Evolutionary conservation across 495 filamentous ascomycete genomes (phyloP).

Genomic region (Arthonia radiata): DNA sequence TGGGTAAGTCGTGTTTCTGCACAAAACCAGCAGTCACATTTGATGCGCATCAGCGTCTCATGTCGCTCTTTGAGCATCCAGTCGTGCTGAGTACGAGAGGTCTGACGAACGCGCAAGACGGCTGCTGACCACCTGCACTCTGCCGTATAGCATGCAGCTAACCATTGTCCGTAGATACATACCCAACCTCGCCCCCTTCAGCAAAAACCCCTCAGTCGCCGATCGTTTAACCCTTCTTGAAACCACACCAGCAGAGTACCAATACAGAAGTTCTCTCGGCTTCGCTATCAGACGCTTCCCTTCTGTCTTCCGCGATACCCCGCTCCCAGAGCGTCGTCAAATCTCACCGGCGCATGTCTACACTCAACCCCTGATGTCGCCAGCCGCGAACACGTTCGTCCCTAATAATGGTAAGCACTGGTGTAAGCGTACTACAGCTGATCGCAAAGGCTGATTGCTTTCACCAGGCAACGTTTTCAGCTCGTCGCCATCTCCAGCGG

Average conservation of each 20-base stretch:
- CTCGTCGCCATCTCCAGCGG: not conserved
- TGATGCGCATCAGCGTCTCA: too few relatives aligned
- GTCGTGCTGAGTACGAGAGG: too few relatives aligned
- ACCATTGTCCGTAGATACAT: too few relatives aligned
- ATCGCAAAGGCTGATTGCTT: too few relatives aligned
- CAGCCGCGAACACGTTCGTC: conserved; percentile 2
- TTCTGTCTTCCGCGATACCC: conserved; percentile 7
- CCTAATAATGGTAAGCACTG: conserved; percentile 1
- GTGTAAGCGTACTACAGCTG: too few relatives aligned
- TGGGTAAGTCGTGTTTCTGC: too few relatives aligned
- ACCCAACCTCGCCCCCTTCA: conserved; percentile 13
- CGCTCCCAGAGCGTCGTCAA: conserved; percentile 5
- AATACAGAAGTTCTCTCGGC: conserved; percentile 11
- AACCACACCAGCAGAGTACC: conserved; percentile 7
- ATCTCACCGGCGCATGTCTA: not conserved
- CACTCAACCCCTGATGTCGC: not conserved
- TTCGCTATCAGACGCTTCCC: conserved; percentile 9
- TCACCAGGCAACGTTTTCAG: not conserved
- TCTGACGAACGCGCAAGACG: too few relatives aligned
- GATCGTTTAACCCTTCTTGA: conserved; percentile 13
- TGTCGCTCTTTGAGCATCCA: too few relatives aligned
- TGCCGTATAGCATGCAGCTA: too few relatives aligned
- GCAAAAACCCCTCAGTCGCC: conserved; percentile 7
- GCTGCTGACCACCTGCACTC: too few relatives aligned
- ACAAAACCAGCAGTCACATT: too few relatives aligned